Evolutionary conservation across 2,329 filamentous ascomycete species (phyloP).

Genomic region (Botryosphaeria dothidea): DNA sequence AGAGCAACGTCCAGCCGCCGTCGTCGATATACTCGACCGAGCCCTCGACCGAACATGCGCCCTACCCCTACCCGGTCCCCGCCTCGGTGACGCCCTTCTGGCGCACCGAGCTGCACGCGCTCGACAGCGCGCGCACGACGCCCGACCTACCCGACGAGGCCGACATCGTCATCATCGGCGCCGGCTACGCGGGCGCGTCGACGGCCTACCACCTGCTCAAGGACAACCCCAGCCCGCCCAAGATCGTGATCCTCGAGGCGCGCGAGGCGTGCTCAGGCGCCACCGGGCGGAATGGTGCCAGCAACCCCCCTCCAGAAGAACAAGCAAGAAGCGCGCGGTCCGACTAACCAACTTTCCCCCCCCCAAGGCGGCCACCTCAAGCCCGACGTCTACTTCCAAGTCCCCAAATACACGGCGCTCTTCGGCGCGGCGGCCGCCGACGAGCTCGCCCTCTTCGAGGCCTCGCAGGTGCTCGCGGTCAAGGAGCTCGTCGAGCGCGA

Average conservation of each 20-base stretch:
- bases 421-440: conserved; percentile 17
- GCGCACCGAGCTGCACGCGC: conserved; percentile 33
- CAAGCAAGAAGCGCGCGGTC: too few species aligned
- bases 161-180: conserved; percentile 37
- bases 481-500: conserved; percentile 26
- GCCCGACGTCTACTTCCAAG: conserved; percentile 40
- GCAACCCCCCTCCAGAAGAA: conserved; percentile 17
- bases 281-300: conserved; percentile 34
- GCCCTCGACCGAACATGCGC: conserved; percentile 14
- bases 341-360: background rate
- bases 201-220: conserved; percentile 33
- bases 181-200: conserved; percentile 35
- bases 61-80: conserved; percentile 28
- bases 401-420: conserved; percentile 18
- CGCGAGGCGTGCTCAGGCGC: conserved; percentile 28
- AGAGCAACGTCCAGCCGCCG: background rate
- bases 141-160: conserved; percentile 28
- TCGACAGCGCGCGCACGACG: conserved; percentile 33
- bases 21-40: conserved; percentile 8
- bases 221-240: conserved; percentile 18
- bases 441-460: conserved; percentile 24
- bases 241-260: conserved; percentile 29
- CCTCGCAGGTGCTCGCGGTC: conserved; percentile 20
- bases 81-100: conserved; percentile 38
- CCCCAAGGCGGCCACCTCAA: conserved; percentile 16